Conservation (phyloP, 176 grass and related monocot species). For the Aegilops tauschii region DNA sequence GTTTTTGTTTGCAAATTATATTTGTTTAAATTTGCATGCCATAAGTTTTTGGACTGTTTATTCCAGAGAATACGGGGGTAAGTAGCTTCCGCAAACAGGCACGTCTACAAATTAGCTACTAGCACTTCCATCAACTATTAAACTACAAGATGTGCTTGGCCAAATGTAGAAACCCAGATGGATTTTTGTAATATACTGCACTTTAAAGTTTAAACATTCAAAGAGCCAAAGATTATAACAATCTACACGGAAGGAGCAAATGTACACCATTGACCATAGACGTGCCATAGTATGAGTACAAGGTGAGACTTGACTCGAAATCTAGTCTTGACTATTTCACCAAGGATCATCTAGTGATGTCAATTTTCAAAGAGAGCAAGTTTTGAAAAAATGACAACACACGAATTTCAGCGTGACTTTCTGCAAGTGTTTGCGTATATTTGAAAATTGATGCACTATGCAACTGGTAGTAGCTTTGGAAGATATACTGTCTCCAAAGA, state of each 20-base stretch:
- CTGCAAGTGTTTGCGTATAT: neutral
- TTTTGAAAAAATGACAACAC: neutral
- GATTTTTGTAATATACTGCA: neutral
- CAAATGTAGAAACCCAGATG: neutral
- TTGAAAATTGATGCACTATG: neutral
- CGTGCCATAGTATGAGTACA: neutral
- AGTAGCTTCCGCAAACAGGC: slow-evolving; percentile 5
- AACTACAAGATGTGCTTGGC: neutral
- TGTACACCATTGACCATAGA: slow-evolving; percentile 3
- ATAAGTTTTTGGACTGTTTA: neutral
- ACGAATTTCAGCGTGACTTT: neutral
- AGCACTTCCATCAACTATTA: neutral
- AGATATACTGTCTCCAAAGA: neutral
- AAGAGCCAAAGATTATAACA: neutral
- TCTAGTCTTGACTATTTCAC: slow-evolving; percentile 15
- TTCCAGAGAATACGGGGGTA: neutral
- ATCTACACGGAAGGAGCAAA: neutral
- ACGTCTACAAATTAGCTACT: neutral
- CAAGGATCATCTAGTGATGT: neutral
- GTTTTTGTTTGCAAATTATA: neutral
- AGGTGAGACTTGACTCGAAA: neutral
- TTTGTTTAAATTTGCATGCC: neutral
- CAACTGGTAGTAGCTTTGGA: neutral
- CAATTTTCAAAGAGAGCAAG: slow-evolving; percentile 7
- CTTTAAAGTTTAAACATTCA: neutral